Percentiles rank a stretch among this genome's conserved stretches.
Conservation (phyloP, 2,329 filamentous ascomycete genomes). For the Ceratocystis cubensis region DNA sequence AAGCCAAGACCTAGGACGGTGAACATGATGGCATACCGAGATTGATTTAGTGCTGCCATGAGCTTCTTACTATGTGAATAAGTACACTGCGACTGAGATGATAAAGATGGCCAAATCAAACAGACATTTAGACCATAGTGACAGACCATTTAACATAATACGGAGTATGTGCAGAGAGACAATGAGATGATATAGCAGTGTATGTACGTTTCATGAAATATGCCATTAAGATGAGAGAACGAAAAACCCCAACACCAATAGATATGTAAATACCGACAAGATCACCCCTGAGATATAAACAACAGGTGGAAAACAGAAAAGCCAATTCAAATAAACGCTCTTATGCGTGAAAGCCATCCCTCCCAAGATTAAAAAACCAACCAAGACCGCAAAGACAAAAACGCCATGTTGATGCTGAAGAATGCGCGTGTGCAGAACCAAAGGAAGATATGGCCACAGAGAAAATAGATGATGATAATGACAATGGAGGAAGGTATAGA, state of each 20-base stretch:
- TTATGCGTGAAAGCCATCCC: background rate
- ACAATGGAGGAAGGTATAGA: slow-evolving; percentile 15
- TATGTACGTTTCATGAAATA: background rate
- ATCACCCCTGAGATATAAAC: background rate
- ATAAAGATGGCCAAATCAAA: background rate
- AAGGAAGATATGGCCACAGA: slow-evolving; percentile 9
- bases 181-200: background rate
- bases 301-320: background rate
- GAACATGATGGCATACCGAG: slow-evolving; percentile 10
- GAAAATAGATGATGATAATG: slow-evolving; percentile 9
- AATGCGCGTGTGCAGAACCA: background rate
- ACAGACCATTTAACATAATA: no score
- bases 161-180: background rate
- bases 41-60: slow-evolving; percentile 2
- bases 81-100: background rate
- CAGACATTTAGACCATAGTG: background rate
- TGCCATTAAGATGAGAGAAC: slow-evolving; percentile 9
- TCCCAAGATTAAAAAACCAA: background rate
- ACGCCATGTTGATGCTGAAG: slow-evolving; percentile 11
- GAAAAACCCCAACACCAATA: background rate
- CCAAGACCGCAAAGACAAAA: slow-evolving; percentile 7
- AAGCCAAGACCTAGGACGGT: background rate
- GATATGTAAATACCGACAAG: background rate
- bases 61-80: background rate
- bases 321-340: slow-evolving; percentile 5